Conservation (phyloP, 2,329 filamentous ascomycete species). For the Geosmithia morbida region DNA sequence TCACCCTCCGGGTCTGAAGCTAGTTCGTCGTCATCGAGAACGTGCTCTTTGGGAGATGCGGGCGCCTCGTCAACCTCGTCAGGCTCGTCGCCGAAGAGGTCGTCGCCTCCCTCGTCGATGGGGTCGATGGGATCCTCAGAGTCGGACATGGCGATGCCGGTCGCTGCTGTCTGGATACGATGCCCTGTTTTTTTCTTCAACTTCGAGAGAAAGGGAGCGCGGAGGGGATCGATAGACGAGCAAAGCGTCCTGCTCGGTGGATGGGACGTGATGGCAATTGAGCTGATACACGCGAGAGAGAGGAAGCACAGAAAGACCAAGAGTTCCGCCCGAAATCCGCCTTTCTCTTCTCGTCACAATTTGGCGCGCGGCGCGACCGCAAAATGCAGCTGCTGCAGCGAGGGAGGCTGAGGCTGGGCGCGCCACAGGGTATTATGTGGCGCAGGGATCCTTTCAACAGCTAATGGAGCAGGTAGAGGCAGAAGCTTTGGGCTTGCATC, state of each 20-base stretch:
- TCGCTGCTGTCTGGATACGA: neutral
- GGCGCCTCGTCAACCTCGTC: slow-evolving; percentile 33
- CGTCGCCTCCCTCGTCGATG: slow-evolving; percentile 36
- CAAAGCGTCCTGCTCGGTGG: neutral
- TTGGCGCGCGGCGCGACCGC: too few relatives aligned
- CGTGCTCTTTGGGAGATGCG: slow-evolving; percentile 45
- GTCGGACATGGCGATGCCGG: slow-evolving; percentile 31
- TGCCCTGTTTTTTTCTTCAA: neutral
- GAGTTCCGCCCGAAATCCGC: too few relatives aligned
- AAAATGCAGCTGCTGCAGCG: too few relatives aligned
- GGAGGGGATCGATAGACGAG: neutral
- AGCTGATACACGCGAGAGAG: too few relatives aligned
- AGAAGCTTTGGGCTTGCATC: too few relatives aligned
- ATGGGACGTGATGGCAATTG: too few relatives aligned
- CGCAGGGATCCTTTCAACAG: too few relatives aligned
- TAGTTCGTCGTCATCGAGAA: slow-evolving; percentile 46
- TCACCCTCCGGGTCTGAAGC: slow-evolving; percentile 34
- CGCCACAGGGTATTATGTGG: too few relatives aligned
- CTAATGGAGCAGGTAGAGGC: too few relatives aligned
- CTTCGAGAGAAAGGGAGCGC: neutral
- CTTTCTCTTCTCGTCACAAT: too few relatives aligned
- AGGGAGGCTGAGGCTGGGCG: too few relatives aligned
- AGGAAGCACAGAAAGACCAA: too few relatives aligned
- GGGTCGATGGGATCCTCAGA: slow-evolving; percentile 38
- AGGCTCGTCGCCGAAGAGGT: slow-evolving; percentile 47